These are phyloP conservation scores for Capsella bursapastoris DNA, from an alignment of 345 rosid species.

Conservation along the genomic window DNA sequence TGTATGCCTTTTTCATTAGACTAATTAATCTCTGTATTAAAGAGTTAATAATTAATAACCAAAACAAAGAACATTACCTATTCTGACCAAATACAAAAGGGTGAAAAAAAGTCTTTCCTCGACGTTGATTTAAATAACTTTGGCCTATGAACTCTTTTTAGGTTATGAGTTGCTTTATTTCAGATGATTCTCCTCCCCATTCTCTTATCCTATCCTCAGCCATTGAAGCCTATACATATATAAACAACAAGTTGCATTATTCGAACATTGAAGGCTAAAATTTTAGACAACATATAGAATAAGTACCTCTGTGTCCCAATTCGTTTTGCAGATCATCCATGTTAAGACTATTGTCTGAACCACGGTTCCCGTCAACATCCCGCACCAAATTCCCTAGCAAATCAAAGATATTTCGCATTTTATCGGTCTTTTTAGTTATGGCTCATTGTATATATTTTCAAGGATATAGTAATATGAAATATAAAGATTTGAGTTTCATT, in stretches of 20 bases:
- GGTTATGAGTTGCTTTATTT: slow-evolving; percentile 24
- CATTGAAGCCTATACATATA: slow-evolving; percentile 60
- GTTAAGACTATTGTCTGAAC: slow-evolving; percentile 61
- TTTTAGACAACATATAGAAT: background rate
- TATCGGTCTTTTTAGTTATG: background rate
- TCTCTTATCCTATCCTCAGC: slow-evolving; percentile 67
- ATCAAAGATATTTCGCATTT: background rate
- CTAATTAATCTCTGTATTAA: no score
- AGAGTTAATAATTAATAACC: no score
- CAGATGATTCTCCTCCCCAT: slow-evolving; percentile 60
- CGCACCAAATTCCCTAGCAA: slow-evolving; percentile 74
- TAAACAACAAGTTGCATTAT: background rate
- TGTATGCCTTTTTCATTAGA: no score
- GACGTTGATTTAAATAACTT: background rate
- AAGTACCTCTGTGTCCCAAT: slow-evolving; percentile 70
- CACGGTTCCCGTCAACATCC: slow-evolving; percentile 71
- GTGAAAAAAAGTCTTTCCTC: background rate
- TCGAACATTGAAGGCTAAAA: background rate
- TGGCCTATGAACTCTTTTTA: background rate
- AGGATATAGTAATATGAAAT: background rate
- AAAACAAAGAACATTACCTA: background rate
- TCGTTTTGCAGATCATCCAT: slow-evolving; percentile 64
- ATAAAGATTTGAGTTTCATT: slow-evolving; percentile 2
- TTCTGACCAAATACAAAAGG: background rate
- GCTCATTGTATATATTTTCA: background rate